These are phyloP conservation scores for Adansonia grandidieri DNA, from an alignment of 441 rosid species.

Conservation along the genomic window DNA sequence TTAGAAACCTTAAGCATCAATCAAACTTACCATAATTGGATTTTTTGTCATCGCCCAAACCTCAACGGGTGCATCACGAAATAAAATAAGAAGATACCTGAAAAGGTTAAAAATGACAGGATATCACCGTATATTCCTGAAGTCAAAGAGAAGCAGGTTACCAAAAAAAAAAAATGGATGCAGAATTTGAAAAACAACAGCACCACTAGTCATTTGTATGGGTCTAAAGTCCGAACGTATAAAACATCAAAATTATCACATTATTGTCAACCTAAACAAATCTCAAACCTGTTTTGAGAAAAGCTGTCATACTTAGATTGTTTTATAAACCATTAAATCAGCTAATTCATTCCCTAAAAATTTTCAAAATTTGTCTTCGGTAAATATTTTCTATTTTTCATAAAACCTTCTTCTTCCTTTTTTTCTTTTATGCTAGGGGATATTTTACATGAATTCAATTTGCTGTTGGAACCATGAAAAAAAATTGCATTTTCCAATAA, in stretches of 20 bases:
- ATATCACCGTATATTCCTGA: slow-evolving; percentile 15
- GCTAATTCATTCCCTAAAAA: neutral
- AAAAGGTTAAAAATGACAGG: slow-evolving; percentile 24
- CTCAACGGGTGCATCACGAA: slow-evolving; percentile 98
- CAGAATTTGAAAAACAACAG: slow-evolving; percentile 15
- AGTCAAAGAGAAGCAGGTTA: slow-evolving; percentile 2
- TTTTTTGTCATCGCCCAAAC: slow-evolving; percentile 98
- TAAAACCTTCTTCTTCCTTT: neutral
- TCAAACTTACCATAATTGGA: slow-evolving; percentile 84
- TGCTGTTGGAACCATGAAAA: neutral
- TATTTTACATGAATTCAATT: neutral
- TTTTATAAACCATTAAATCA: neutral
- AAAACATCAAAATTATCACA: neutral
- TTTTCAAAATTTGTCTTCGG: neutral
- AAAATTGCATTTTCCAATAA: neutral
- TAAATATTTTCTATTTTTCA: neutral
- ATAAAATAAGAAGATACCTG: slow-evolving; percentile 96
- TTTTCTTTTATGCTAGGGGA: neutral
- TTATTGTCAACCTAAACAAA: neutral
- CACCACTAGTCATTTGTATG: slow-evolving; percentile 12
- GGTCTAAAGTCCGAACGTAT: slow-evolving; percentile 4
- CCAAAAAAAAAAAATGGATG: neutral
- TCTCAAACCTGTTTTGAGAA: neutral
- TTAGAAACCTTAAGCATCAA: slow-evolving; percentile 25
- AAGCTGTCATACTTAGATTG: neutral